Conservation (phyloP, 2,329 filamentous ascomycete genomes). For the Chaetomiaceae sp. region DNA sequence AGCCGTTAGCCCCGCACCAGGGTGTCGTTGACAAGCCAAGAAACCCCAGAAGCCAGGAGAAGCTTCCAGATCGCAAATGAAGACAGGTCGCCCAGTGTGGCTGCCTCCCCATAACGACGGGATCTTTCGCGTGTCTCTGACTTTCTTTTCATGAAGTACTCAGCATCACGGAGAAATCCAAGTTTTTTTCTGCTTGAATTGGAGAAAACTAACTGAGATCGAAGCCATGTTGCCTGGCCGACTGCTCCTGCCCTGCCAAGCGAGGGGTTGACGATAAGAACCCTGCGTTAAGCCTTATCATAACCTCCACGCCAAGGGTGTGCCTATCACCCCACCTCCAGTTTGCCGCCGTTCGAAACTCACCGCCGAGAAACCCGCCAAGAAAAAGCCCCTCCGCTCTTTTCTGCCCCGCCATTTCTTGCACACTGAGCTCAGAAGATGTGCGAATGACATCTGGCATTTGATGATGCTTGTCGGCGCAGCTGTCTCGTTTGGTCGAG, state of each 20-base stretch:
- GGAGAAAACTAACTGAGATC: too few species aligned
- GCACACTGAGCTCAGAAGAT: not conserved
- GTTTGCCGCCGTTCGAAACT: slow-evolving; percentile 4
- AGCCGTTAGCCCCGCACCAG: slow-evolving; percentile 21
- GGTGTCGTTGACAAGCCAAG: slow-evolving; percentile 22
- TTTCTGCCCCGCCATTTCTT: slow-evolving; percentile 9
- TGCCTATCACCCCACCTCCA: slow-evolving; percentile 9
- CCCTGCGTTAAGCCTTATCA: not conserved
- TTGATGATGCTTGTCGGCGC: too few species aligned
- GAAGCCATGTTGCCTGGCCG: not conserved
- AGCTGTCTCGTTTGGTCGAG: too few species aligned
- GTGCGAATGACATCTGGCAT: too few species aligned
- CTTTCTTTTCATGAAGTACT: too few species aligned
- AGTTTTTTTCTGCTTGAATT: too few species aligned
- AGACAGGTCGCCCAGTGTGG: not conserved
- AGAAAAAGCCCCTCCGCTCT: slow-evolving; percentile 2
- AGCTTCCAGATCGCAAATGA: slow-evolving; percentile 23
- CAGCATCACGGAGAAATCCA: too few species aligned
- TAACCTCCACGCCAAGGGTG: not conserved
- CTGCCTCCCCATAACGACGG: too few species aligned
- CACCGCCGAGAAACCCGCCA: slow-evolving; percentile 4
- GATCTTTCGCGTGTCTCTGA: too few species aligned
- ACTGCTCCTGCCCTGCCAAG: not conserved
- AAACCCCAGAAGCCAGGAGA: slow-evolving; percentile 23
- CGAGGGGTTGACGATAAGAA: not conserved